phyloP scores from a whole-genome alignment of 106 monocot genomes.

The Dioscorea zingiberensis region DNA sequence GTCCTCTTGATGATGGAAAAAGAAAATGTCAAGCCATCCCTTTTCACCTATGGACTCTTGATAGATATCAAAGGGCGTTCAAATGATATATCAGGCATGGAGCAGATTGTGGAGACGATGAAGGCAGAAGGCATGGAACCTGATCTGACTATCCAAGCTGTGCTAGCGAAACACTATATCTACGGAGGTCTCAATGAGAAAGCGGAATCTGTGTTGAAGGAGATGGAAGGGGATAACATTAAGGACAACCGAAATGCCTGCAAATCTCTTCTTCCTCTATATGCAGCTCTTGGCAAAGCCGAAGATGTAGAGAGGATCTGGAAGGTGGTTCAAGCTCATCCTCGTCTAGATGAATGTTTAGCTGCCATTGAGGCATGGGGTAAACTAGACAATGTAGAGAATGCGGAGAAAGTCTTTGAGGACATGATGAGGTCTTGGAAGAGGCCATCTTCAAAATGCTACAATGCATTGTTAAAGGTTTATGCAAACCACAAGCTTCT shows the following conservation, averaged over 20 bases:
- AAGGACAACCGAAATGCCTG: constrained; percentile 38
- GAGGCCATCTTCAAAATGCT: constrained; percentile 46
- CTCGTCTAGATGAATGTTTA: constrained; percentile 36
- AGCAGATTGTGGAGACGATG: constrained; percentile 60
- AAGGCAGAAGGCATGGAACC: constrained; percentile 56
- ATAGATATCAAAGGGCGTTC: constrained; percentile 68
- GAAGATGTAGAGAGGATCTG: constrained; percentile 69
- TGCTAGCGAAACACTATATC: constrained; percentile 51
- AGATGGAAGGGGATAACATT: constrained; percentile 63
- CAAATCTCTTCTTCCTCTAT: constrained; percentile 49
- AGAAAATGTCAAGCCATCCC: constrained; percentile 61
- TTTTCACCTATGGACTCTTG: constrained; percentile 66
- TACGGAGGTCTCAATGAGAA: constrained; percentile 49
- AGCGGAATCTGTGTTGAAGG: constrained; percentile 49
- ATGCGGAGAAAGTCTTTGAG: constrained; percentile 65
- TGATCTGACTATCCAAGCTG: constrained; percentile 28
- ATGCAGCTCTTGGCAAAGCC: constrained; percentile 51
- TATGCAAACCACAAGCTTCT: constrained; percentile 69
- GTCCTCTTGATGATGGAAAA: constrained; percentile 75
- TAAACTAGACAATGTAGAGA: constrained; percentile 44
- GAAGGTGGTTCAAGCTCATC: constrained; percentile 40
- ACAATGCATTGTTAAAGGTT: constrained; percentile 52
- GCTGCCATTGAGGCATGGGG: constrained; percentile 82
- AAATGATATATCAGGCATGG: constrained; percentile 70
- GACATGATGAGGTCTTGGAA: constrained; percentile 29